phyloP scores from a whole-genome alignment of 2,329 filamentous ascomycete genomes.

The Fusarium papillatum region DNA sequence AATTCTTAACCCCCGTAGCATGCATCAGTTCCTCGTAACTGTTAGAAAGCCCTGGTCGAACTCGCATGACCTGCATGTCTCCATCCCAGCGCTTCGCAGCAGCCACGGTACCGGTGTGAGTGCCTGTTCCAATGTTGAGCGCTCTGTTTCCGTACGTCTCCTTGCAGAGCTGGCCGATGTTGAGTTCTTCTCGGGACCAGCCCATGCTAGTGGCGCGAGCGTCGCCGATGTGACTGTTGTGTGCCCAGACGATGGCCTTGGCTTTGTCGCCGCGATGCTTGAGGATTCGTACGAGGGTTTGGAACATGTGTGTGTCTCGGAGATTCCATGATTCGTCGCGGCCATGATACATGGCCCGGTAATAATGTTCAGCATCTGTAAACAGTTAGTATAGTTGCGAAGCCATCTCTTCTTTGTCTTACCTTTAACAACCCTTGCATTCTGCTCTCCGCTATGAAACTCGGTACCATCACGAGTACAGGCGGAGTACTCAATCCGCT shows the following conservation, averaged over 20 bases:
- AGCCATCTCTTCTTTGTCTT: too few species aligned
- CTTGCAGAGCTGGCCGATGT: slow-evolving; percentile 29
- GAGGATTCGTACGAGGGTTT: slow-evolving; percentile 26
- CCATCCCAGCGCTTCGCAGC: slow-evolving; percentile 29
- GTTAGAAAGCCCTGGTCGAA: slow-evolving; percentile 14
- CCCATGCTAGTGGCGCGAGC: slow-evolving; percentile 33
- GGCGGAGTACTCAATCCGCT: slow-evolving; percentile 21
- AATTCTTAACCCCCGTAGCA: slow-evolving; percentile 16
- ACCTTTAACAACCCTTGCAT: slow-evolving; percentile 30
- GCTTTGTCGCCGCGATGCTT: slow-evolving; percentile 19
- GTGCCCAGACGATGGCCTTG: slow-evolving; percentile 33
- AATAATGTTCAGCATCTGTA: slow-evolving; percentile 31
- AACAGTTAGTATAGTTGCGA: neutral
- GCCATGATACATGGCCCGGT: slow-evolving; percentile 28
- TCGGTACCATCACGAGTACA: slow-evolving; percentile 8
- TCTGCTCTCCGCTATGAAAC: slow-evolving; percentile 30
- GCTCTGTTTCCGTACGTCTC: slow-evolving; percentile 8
- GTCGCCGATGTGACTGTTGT: slow-evolving; percentile 32
- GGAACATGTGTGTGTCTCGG: slow-evolving; percentile 28
- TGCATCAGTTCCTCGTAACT: slow-evolving; percentile 38
- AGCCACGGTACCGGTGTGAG: slow-evolving; percentile 27
- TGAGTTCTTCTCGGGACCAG: slow-evolving; percentile 29
- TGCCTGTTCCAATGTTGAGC: slow-evolving; percentile 29
- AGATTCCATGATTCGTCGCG: slow-evolving; percentile 33
- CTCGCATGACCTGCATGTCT: slow-evolving; percentile 27